These are phyloP conservation scores for Macrophomina pseudophaseolina DNA, from an alignment of 2,329 filamentous ascomycete genomes.

Conservation along the genomic window DNA sequence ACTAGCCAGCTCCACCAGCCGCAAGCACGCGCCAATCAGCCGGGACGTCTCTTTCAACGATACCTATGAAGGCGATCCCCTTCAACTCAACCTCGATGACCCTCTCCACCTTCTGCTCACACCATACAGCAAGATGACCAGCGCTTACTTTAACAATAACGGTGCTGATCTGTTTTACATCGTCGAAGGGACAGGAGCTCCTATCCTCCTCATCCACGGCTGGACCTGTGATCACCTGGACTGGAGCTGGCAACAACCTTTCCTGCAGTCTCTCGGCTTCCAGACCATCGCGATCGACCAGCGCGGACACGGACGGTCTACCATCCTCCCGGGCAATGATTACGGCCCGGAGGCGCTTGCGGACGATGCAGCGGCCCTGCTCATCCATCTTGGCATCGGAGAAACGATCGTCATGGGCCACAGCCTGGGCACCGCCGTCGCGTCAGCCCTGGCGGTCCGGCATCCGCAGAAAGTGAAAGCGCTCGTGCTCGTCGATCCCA, in stretches of 20 bases:
- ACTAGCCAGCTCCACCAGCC: constrained; percentile 12
- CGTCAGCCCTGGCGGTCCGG: constrained; percentile 28
- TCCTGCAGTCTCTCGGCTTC: constrained; percentile 29
- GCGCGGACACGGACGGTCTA: constrained; percentile 33
- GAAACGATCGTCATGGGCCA: constrained; percentile 31
- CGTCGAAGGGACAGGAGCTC: constrained; percentile 62
- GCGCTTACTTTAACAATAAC: constrained; percentile 24
- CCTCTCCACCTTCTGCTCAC: background rate
- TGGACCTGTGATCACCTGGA: constrained; percentile 44
- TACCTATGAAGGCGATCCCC: background rate
- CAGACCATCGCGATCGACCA: constrained; percentile 32
- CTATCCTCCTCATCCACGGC: constrained; percentile 79
- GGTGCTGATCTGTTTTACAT: constrained; percentile 39
- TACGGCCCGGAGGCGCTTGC: constrained; percentile 29
- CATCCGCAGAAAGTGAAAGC: constrained; percentile 30
- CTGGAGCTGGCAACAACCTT: constrained; percentile 33
- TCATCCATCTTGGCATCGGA: background rate
- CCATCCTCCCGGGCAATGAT: constrained; percentile 11
- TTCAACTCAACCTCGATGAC: background rate
- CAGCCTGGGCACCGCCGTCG: constrained; percentile 31
- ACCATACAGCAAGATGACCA: background rate
- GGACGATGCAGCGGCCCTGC: constrained; percentile 29
- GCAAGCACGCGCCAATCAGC: constrained; percentile 2
- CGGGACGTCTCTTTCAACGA: background rate
- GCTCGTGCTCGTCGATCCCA: constrained; percentile 31